Conservation (phyloP, 129 eudicot genomes). For the Flaveria trinervia region DNA sequence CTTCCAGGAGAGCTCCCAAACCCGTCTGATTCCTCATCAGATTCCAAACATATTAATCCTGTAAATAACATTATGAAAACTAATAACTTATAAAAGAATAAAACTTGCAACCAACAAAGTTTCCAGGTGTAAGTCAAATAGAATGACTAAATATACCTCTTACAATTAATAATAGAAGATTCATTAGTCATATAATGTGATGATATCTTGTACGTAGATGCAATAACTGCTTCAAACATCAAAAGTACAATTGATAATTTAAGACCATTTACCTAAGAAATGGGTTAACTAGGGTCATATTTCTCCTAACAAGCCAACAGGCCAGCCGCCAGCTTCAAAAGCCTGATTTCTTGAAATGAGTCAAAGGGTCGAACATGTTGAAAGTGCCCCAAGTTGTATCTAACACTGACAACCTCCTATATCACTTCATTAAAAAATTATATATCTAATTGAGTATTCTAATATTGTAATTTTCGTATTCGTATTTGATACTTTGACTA, state of each 20-base stretch:
- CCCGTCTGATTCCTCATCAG: constrained; percentile 66
- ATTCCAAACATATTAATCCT: constrained; percentile 69
- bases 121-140: neutral
- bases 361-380: neutral
- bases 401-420: neutral
- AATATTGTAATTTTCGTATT: neutral
- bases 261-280: neutral
- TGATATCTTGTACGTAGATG: neutral
- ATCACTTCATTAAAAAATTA: neutral
- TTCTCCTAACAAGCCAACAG: neutral
- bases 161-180: neutral
- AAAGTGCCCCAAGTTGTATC: neutral
- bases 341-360: neutral
- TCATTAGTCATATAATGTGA: neutral
- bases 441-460: neutral
- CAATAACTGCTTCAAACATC: constrained; percentile 19
- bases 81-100: constrained; percentile 2
- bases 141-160: neutral
- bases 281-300: neutral
- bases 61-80: constrained; percentile 10
- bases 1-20: constrained; percentile 27
- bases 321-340: no score
- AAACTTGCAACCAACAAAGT: constrained; percentile 19
- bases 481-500: neutral
- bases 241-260: neutral